Evolutionary conservation across 306 rosid genomes (phyloP).

Genomic region (Cicer yamashitae): DNA sequence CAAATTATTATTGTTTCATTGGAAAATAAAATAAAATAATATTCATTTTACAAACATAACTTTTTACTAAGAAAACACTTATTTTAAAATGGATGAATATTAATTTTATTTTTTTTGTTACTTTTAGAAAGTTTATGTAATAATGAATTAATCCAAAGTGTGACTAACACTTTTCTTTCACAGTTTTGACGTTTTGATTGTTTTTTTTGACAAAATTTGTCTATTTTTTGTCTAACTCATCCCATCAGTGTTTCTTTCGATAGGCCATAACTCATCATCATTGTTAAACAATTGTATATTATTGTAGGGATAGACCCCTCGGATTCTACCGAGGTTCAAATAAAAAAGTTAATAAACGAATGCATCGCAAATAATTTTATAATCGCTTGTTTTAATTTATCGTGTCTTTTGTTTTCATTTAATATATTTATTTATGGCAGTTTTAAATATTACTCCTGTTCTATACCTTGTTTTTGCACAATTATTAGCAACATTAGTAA

Average conservation of each 20-base stretch:
- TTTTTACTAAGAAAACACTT: no score
- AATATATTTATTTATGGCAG: not conserved
- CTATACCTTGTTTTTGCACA: not conserved
- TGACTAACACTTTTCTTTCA: not conserved
- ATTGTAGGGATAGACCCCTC: conserved; percentile 44
- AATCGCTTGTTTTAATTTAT: conserved; percentile 7
- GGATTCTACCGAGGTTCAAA: conserved; percentile 46
- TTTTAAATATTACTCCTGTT: not conserved
- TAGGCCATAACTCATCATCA: not conserved
- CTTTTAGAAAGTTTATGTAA: no score
- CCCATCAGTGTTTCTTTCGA: not conserved
- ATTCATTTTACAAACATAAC: no score
- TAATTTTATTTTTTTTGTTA: no score
- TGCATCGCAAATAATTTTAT: conserved; percentile 20
- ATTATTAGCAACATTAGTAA: not conserved
- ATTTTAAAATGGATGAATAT: no score
- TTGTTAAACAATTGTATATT: not conserved
- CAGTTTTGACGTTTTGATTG: not conserved
- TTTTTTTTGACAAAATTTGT: not conserved
- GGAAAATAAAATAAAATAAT: no score
- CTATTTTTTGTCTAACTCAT: not conserved
- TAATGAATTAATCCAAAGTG: no score
- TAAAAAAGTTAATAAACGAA: conserved; percentile 30
- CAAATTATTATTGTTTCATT: no score
- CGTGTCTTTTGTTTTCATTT: not conserved